A percentile compares a stretch with the other conserved stretches of the same genome.
phyloP scores from a whole-genome alignment of 2,329 filamentous ascomycete genomes.

The Talaromyces sp. region DNA sequence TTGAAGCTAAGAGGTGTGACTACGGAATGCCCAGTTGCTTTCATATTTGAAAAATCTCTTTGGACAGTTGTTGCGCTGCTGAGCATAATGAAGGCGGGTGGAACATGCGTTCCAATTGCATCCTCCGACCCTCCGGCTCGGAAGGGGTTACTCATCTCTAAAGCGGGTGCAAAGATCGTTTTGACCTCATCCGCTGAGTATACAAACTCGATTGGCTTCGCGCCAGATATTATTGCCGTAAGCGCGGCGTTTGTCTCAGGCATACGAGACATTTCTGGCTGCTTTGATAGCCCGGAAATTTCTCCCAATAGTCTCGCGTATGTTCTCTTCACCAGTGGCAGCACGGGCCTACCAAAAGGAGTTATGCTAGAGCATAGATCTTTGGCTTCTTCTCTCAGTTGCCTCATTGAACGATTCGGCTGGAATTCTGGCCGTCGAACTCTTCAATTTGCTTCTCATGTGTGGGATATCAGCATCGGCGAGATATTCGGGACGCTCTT shows the following conservation, averaged over 20 bases:
- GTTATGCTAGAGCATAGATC: slow-evolving; percentile 63
- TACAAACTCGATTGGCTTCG: background rate
- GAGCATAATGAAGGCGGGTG: slow-evolving; percentile 23
- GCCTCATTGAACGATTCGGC: slow-evolving; percentile 53
- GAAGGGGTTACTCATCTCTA: background rate
- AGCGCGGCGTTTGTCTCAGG: background rate
- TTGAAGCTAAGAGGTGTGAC: slow-evolving; percentile 31
- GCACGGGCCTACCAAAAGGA: slow-evolving; percentile 53
- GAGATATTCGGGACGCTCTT: slow-evolving; percentile 57
- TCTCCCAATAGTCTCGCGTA: slow-evolving; percentile 48
- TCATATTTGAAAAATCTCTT: slow-evolving; percentile 24
- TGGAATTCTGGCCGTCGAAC: slow-evolving; percentile 56
- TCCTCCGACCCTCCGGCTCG: slow-evolving; percentile 21
- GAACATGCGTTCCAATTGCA: slow-evolving; percentile 20
- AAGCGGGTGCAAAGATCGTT: background rate
- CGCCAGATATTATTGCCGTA: background rate
- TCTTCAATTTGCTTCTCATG: slow-evolving; percentile 57
- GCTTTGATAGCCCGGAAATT: background rate
- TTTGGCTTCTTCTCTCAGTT: slow-evolving; percentile 56
- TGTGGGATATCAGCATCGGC: slow-evolving; percentile 55
- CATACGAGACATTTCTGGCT: background rate
- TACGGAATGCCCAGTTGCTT: slow-evolving; percentile 27
- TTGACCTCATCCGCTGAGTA: background rate
- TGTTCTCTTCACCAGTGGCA: slow-evolving; percentile 60
- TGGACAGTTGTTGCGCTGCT: slow-evolving; percentile 23